These are phyloP conservation scores for Talaromyces sp. DNA, from an alignment of 2,329 filamentous ascomycete genomes.

Conservation along the genomic window DNA sequence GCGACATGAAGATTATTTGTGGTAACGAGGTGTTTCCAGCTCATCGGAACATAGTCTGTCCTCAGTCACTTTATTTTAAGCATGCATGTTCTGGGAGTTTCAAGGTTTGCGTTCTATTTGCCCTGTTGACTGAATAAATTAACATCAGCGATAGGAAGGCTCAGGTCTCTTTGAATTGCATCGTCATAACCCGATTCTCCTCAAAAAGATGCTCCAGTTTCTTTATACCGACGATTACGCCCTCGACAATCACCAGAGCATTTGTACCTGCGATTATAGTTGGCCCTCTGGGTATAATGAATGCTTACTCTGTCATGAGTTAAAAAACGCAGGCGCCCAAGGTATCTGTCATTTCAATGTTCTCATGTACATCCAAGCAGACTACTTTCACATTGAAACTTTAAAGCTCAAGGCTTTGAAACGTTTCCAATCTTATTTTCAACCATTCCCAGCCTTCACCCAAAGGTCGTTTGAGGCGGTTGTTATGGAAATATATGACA, in stretches of 20 bases:
- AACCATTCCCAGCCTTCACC: neutral
- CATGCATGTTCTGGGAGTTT: neutral
- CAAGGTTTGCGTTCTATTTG: neutral
- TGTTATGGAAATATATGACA: neutral
- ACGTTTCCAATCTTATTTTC: neutral
- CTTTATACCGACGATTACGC: neutral
- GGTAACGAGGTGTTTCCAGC: neutral
- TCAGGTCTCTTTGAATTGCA: neutral
- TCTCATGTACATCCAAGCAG: neutral
- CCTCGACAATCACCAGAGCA: neutral
- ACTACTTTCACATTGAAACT: neutral
- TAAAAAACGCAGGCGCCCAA: neutral
- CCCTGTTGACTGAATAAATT: neutral
- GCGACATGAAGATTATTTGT: neutral
- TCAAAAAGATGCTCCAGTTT: neutral
- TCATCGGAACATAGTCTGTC: neutral
- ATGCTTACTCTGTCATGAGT: neutral
- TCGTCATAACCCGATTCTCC: neutral
- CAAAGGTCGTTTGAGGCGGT: neutral
- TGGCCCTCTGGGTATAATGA: neutral
- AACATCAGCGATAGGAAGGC: neutral
- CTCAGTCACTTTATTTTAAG: neutral
- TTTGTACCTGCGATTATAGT: too few species aligned
- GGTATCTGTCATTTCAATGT: neutral
- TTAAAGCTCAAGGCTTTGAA: neutral